Evolutionary conservation across 2,329 filamentous ascomycete genomes (phyloP).

Genomic region (Mycosphaerella arachidis): DNA sequence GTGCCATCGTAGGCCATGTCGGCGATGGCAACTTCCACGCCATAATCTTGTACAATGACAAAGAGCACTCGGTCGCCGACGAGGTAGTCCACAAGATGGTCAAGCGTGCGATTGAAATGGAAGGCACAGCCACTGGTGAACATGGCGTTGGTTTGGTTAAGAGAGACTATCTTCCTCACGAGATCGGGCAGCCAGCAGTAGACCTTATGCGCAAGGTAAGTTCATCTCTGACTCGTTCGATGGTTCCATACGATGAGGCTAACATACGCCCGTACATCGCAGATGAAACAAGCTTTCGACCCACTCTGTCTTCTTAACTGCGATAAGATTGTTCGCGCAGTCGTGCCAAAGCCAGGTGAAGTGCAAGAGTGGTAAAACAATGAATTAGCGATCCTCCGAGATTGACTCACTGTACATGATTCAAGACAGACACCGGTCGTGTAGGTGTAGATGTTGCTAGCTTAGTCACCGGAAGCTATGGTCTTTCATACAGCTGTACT

Average conservation of each 20-base stretch:
- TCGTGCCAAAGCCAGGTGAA: conserved; percentile 47
- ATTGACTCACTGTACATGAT: neutral
- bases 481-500: neutral
- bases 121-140: conserved; percentile 81
- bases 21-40: conserved; percentile 73
- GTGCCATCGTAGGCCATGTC: conserved; percentile 67
- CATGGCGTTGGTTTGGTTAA: conserved; percentile 82
- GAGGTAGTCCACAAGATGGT: conserved; percentile 77
- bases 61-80: conserved; percentile 63
- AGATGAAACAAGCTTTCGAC: conserved; percentile 78
- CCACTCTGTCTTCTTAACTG: conserved; percentile 64
- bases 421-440: neutral
- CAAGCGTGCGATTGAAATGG: conserved; percentile 71
- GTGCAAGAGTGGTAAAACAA: conserved; percentile 36
- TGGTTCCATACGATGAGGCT: conserved; percentile 1
- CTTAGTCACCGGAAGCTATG: neutral
- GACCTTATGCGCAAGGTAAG: conserved; percentile 76
- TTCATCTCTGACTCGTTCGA: conserved; percentile 7
- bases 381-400: neutral
- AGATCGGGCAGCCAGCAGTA: conserved; percentile 69
- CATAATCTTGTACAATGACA: conserved; percentile 62
- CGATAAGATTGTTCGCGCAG: conserved; percentile 60
- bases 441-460: neutral
- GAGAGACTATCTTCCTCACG: conserved; percentile 74
- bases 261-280: conserved; percentile 4